Conservation (phyloP, 192 early-diverging fungal genomes). For the Phlyctochytrium planicorne region DNA sequence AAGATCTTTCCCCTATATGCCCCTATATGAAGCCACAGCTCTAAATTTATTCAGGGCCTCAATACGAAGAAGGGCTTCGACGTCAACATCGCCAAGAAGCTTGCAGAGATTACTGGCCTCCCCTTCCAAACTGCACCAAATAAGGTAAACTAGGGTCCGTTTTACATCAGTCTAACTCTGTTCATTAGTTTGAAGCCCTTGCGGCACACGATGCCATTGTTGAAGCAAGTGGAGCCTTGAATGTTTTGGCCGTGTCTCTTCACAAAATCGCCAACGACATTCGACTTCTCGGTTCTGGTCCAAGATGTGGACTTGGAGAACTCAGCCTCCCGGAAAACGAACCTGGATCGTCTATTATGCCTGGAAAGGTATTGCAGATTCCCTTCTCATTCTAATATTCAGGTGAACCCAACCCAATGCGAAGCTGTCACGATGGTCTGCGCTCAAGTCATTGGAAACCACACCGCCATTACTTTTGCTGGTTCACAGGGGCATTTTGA, state of each 20-base stretch:
- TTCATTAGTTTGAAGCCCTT: slow-evolving; percentile 87
- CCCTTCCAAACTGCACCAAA: slow-evolving; percentile 96
- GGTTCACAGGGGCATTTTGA: slow-evolving; percentile 98
- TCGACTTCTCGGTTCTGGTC: slow-evolving; percentile 91
- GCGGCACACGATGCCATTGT: slow-evolving; percentile 98
- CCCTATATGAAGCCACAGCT: not conserved
- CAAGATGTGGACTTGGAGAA: slow-evolving; percentile 97
- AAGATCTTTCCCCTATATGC: not conserved
- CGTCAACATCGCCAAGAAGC: slow-evolving; percentile 82
- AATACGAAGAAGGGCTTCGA: slow-evolving; percentile 95
- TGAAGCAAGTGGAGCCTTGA: slow-evolving; percentile 92
- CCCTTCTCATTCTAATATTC: not conserved
- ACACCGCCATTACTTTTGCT: slow-evolving; percentile 87
- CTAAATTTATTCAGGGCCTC: slow-evolving; percentile 56
- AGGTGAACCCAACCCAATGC: slow-evolving; percentile 98
- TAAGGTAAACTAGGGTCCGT: slow-evolving; percentile 56
- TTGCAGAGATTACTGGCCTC: slow-evolving; percentile 82
- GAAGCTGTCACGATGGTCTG: slow-evolving; percentile 99
- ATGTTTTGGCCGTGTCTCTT: slow-evolving; percentile 91
- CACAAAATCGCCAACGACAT: slow-evolving; percentile 99
- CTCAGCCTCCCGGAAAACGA: slow-evolving; percentile 97
- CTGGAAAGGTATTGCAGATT: slow-evolving; percentile 69
- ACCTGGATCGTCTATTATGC: slow-evolving; percentile 99
- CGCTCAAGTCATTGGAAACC: slow-evolving; percentile 98
- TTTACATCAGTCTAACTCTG: not conserved